Evolutionary conservation across 176 grass and related monocot species (phyloP), one percentile per base, ranked within the genome.

Genomic region (Hsuehochloa calcarea): DNA sequence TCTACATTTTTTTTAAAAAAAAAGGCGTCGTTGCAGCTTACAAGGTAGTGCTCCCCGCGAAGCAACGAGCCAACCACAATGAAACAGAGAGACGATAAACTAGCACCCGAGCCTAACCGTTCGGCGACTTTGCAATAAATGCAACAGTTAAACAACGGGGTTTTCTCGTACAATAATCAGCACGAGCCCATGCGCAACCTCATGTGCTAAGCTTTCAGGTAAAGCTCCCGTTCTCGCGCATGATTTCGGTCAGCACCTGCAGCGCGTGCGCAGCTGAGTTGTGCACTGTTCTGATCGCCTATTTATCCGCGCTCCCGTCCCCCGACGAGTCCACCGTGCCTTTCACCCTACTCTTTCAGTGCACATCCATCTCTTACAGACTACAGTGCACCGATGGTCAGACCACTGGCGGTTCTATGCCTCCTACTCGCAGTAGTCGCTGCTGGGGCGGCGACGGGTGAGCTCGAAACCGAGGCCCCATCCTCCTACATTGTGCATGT

Each of bases 401-500:
- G 78, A 9, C 12, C 35, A 52, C 22, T 13, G 0, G 23, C 13
- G 4, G 4, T 16, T 3, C 8, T 54, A 4, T 84, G 71, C 60
- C 3, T 55, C 44, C 61, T 84, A 34, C 71, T 84, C 46, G 34
- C 60, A 45, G 43, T 16, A 31, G 71, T 15, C 14, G 19, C 13
- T 14, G 12, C 19, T 3, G 55, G 6, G 3, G 56, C 14, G 14
- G 14, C 44, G 22, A 8, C 37, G 37, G 35, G 22, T 37, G 34
- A 9, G 31, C 9, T n/a, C 5, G 5, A 39, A 85, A 83, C 4
- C 82, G 91, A 40, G 75, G 47, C 27, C 15, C 16, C 25, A 19
- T 74, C 72, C 4, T 74, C 72, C 72, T 54, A 83, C 80, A 63
- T 83, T 55, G 68, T 73, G 68, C 80, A 83, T 40, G 25, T 83